Evolutionary conservation across 139 green algal species (phyloP).

Genomic region (Chlamydomonas urium): DNA sequence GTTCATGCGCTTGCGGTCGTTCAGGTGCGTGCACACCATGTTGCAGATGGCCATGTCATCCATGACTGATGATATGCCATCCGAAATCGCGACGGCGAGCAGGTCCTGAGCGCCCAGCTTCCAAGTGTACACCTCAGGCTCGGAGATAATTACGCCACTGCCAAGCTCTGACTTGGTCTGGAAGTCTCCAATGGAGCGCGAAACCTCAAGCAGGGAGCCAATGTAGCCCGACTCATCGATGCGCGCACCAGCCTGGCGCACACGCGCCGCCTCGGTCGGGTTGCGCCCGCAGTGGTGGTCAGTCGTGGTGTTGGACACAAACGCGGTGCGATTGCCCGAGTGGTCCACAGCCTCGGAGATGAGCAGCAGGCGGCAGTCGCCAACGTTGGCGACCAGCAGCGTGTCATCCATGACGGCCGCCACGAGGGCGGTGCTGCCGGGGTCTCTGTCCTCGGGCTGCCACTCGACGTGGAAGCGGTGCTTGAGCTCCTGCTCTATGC

Average conservation of each 20-base stretch:
- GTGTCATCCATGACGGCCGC: slow-evolving; percentile 12
- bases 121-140: slow-evolving; percentile 20
- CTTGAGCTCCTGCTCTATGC: neutral
- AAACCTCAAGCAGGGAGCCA: slow-evolving; percentile 19
- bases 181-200: slow-evolving; percentile 26
- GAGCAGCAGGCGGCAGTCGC: slow-evolving; percentile 22
- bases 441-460: slow-evolving; percentile 11
- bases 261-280: neutral
- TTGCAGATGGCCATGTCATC: slow-evolving; percentile 7
- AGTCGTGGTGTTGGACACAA: neutral
- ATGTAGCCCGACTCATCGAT: slow-evolving; percentile 2
- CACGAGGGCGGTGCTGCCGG: slow-evolving; percentile 24
- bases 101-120: slow-evolving; percentile 10
- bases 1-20: neutral
- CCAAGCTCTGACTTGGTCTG: slow-evolving; percentile 16
- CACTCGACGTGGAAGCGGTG: slow-evolving; percentile 1
- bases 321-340: neutral
- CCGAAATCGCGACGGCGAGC: slow-evolving; percentile 14
- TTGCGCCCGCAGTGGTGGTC: slow-evolving; percentile 6
- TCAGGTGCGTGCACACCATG: slow-evolving; percentile 8
- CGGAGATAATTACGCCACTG: slow-evolving; percentile 7
- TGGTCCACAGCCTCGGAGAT: slow-evolving; percentile 3
- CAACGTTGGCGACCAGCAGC: slow-evolving; percentile 25
- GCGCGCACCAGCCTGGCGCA: neutral
- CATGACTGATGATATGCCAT: slow-evolving; percentile 13